Conservation (phyloP, 2,329 filamentous ascomycete species). For the Beauveria medogensis region DNA sequence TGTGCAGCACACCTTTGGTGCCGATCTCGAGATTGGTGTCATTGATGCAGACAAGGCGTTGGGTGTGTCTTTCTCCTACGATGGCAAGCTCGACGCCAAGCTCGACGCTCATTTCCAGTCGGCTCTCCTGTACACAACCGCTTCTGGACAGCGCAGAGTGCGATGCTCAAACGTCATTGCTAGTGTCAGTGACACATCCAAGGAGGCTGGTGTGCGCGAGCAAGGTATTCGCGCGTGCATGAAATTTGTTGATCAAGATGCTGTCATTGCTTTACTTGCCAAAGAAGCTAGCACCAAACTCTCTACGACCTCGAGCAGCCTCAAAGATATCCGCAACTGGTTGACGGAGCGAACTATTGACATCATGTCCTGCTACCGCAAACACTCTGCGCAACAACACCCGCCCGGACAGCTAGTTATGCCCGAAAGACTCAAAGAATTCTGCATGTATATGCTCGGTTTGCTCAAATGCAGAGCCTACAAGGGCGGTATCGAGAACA, state of each 20-base stretch:
- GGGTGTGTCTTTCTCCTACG: conserved; percentile 85
- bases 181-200: conserved; percentile 66
- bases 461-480: conserved; percentile 86
- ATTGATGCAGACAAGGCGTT: conserved; percentile 93
- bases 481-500: conserved; percentile 85
- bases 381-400: conserved; percentile 78
- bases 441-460: conserved; percentile 90
- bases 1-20: conserved; percentile 87
- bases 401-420: conserved; percentile 90
- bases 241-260: conserved; percentile 94
- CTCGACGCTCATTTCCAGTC: conserved; percentile 97
- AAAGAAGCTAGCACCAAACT: conserved; percentile 92
- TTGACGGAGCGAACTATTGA: conserved; percentile 90
- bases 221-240: conserved; percentile 68
- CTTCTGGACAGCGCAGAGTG: conserved; percentile 79
- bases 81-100: conserved; percentile 95
- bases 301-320: conserved; percentile 54
- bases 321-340: conserved; percentile 78
- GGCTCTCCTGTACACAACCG: conserved; percentile 88
- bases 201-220: conserved; percentile 30
- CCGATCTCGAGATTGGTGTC: conserved; percentile 86
- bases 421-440: conserved; percentile 92
- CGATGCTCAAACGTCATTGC: conserved; percentile 91
- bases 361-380: conserved; percentile 83
- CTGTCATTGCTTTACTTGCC: conserved; percentile 77